Base-by-base conservation (phyloP, 2,329 filamentous ascomycete genomes). In the Fusarium vanettenii region DNA sequence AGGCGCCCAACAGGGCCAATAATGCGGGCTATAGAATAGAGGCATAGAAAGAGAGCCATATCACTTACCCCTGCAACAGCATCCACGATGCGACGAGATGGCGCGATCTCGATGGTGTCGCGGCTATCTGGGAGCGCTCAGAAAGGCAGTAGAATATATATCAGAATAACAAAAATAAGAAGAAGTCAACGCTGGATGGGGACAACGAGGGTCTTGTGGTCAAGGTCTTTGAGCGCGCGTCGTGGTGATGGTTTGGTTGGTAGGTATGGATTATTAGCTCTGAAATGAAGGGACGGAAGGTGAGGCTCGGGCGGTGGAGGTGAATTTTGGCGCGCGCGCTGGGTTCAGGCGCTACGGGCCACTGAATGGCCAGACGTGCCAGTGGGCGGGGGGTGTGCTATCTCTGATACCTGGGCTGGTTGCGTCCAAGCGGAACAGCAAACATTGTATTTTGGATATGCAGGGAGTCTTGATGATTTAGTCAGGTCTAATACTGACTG, bases 281-380 rank as follows among this genome's bases (percentile, higher is more conserved):
- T 56, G 66, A 72, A 67, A 62, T 75, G 70, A 60, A 73, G 66
- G 68, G 66, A 71, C 61, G 56, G 48, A 69, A 70, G 66, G 60
- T 71, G 63, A 66, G 66, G 73, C 70, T 75, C 66, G 67, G 27
- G 60, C 59, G 63, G 73, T 64, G 66, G 73, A 75, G 70, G 72
- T 71, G 52, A 37, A 60, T 71, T 72, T 75, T 73, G 72, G 70
- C 66, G 64, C 48, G 25, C 18, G 27, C 22, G 56, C 63, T 75
- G 66, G 64, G 60, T 52, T 73, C 66, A 75, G 73, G 73, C 73
- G 73, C 70, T 75, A 68, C 65, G 48, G 29, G 67, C 41, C 73
- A 68, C 70, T 75, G 60, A 70, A 70, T 62, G 57, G 45, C 60
- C 31, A 62, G 39, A 35, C 59, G 7, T 56, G 29, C 35, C 63